Evolutionary conservation across 1,139 yeast species (phyloP).

Genomic region (Taphrina populina): DNA sequence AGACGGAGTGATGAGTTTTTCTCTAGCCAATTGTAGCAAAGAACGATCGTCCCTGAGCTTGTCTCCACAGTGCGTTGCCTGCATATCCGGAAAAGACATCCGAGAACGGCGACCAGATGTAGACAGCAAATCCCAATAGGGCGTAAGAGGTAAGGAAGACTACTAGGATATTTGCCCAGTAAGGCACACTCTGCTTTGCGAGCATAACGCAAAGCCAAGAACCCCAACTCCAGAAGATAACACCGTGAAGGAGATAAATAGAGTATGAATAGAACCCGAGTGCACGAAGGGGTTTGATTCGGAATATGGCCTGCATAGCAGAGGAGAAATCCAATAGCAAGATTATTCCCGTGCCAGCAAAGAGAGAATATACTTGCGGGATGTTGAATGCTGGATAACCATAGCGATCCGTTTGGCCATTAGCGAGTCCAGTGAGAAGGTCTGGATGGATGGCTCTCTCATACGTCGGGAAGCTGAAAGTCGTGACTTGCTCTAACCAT

Average conservation of each 20-base stretch:
- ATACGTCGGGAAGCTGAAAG: slow-evolving; percentile 13
- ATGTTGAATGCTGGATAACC: slow-evolving; percentile 20
- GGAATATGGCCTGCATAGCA: slow-evolving; percentile 9
- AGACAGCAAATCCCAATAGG: slow-evolving; percentile 9
- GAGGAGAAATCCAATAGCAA: slow-evolving; percentile 16
- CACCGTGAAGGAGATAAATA: slow-evolving; percentile 30
- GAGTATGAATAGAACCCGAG: slow-evolving; percentile 33
- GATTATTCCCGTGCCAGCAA: slow-evolving; percentile 26
- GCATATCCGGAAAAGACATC: slow-evolving; percentile 27
- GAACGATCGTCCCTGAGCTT: slow-evolving; percentile 28
- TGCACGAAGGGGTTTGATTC: slow-evolving; percentile 14
- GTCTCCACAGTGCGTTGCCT: slow-evolving; percentile 31
- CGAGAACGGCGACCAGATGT: slow-evolving; percentile 28
- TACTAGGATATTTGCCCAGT: slow-evolving; percentile 28
- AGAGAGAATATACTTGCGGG: slow-evolving; percentile 23
- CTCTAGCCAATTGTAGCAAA: slow-evolving; percentile 27
- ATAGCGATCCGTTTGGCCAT: slow-evolving; percentile 9
- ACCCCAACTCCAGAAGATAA: slow-evolving; percentile 32
- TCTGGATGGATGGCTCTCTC: slow-evolving; percentile 27
- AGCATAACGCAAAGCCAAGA: slow-evolving; percentile 23
- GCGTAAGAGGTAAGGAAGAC: slow-evolving; percentile 25
- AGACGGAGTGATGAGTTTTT: too few relatives aligned
- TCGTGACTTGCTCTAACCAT: slow-evolving; percentile 17
- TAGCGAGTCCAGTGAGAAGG: slow-evolving; percentile 21
- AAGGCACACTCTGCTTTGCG: slow-evolving; percentile 15